Evolutionary conservation across 225 moss, liverwort and hornwort genomes (phyloP), one percentile per base, ranked within the genome.

Genomic region (Sphagnum tenellum): DNA sequence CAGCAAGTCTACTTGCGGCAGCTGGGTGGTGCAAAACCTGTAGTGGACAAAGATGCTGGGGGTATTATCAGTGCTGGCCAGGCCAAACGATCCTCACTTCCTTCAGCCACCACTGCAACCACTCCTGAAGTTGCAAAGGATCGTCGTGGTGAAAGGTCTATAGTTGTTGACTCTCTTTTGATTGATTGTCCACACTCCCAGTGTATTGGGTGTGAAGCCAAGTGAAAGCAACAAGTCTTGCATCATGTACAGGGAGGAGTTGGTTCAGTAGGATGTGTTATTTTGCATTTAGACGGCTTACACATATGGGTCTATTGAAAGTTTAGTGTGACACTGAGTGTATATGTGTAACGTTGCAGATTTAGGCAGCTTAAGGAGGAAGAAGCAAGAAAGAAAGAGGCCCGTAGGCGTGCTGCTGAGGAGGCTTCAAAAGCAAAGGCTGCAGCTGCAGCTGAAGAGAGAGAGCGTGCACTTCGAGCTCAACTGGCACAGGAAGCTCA

Each of bases 1-100:
- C 98, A 98, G 58, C 93, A 98, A 75, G 98, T 98, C 51, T 98
- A 82, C 77, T 80, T 98, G 73, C 85, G 98, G 70, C 74, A 76
- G 61, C 57, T 70, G 49, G 86, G 75, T 67, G 89, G 88, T 60
- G 67, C 77, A 54, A 70, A 76, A 66, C 77, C 75, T 64, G 55
- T 79, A 60, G 86, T 75, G 46, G 92, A 85, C 70, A 80, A 84
- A 73, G 85, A 88, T 65, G 78, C 76, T 44, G 77, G 79, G 47
- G 75, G 74, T 60, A 90, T 96, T 62, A 98, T 93, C 50, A 93
- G 76, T 71, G 90, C 93, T 50, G 93, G 93, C 29, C 98, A 98
- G 74, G 93, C 93, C 4, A 90, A 98, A 78, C 83, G 93, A 56
- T 68, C 84, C 8, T 74, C 84, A 59, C 67, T 82, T 57, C 53